Evolutionary conservation across 2,329 filamentous ascomycete species (phyloP), one percentile per base, ranked within the genome.

Genomic region (Trichoderma asperellum): DNA sequence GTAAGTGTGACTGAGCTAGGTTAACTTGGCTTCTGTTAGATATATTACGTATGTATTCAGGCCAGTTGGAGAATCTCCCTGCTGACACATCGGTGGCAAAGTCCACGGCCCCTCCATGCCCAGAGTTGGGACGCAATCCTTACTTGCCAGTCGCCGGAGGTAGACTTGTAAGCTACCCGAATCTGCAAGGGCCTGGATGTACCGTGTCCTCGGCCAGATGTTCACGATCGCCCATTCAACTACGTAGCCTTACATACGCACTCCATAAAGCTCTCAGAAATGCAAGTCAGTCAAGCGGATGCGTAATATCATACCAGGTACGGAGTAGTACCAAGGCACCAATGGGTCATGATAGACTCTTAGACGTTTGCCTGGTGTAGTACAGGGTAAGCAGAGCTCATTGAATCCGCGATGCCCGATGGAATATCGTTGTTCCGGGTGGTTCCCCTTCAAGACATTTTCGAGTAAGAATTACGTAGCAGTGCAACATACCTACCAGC

Each of bases 71-170:
- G n/a, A 14, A 18, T 56, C 53, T 35, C 52, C 62, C 52, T 18
- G 62, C 62, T 57, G 62, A 65, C 62, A 53, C 52, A 57, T 37
- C 16, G 37, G 62, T 65, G 62, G 62, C 62, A 6, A 57, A 35
- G 62, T 47, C 14, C 40, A 43, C 18, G 40, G 61, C 34, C 14
- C 21, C 47, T 27, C 32, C 34, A 18, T 29, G 49, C 40, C 43
- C 47, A 49, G 21, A 49, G 47, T 11, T 49, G 47, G 52, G 35
- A 57, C 16, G 8, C 49, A 5, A 64, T 64, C 52, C 27, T 65
- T 57, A 53, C 27, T 43, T n/a, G 18, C 14, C 35, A 12, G 18
- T 43, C 40, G 40, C 8, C 37, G 8, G 18, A 43, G 40, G 40
- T 57, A 57, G 35, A 57, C 52, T 43, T 65, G 14, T 24, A 11